Evolutionary conservation across 73 alveolate genomes (phyloP).

Genomic region (Paramecium primaurelia): DNA sequence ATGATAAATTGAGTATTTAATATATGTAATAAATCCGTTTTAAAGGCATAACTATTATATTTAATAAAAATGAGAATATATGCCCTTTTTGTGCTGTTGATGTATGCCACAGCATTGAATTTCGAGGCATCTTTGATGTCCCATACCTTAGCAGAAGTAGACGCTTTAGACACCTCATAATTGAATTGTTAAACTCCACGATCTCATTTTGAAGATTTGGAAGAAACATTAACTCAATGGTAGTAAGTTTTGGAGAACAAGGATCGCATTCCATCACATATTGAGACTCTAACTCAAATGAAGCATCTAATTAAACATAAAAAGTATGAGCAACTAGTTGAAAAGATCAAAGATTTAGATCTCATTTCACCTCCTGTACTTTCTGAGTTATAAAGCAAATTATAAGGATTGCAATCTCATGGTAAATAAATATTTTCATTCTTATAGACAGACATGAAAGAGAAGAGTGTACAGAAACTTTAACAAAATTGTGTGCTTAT

Average conservation of each 20-base stretch:
- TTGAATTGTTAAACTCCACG: slow-evolving; percentile 13
- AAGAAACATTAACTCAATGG: background rate
- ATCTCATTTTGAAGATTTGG: slow-evolving; percentile 46
- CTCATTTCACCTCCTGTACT: slow-evolving; percentile 14
- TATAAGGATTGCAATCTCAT: background rate
- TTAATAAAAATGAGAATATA: slow-evolving; percentile 8
- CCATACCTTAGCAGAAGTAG: slow-evolving; percentile 36
- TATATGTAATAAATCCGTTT: background rate
- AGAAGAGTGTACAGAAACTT: slow-evolving; percentile 24
- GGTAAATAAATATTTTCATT: background rate
- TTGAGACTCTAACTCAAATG: slow-evolving; percentile 35
- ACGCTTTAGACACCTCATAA: slow-evolving; percentile 43
- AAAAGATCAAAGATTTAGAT: background rate
- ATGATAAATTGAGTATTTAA: background rate
- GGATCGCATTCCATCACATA: slow-evolving; percentile 10
- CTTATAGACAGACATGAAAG: background rate
- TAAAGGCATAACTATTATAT: background rate
- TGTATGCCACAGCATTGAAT: slow-evolving; percentile 18
- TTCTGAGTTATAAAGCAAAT: background rate
- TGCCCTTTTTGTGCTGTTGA: background rate
- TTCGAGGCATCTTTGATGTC: slow-evolving; percentile 40
- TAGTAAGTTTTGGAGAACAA: background rate
- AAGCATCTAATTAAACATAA: slow-evolving; percentile 23
- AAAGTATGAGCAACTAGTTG: background rate
- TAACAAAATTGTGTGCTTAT: slow-evolving; percentile 39